phyloP scores from a whole-genome alignment of 208 protist species.

The Acanthamoeba royreba region DNA sequence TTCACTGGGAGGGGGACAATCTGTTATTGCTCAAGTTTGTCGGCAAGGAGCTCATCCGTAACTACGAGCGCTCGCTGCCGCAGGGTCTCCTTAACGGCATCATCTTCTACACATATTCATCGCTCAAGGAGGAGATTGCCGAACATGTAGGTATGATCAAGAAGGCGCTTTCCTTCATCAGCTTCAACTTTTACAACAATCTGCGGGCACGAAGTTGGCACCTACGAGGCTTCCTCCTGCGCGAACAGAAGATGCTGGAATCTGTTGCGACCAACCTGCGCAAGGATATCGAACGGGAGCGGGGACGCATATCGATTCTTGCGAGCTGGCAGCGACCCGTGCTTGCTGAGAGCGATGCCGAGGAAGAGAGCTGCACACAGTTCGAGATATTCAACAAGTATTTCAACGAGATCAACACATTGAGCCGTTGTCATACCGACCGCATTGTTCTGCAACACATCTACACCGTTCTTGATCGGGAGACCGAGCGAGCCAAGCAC shows the following conservation, averaged over 20 bases:
- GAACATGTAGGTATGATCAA: background rate
- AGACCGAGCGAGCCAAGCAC: background rate
- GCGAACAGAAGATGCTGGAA: background rate
- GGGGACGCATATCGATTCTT: background rate
- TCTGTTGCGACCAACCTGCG: background rate
- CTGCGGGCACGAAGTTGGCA: background rate
- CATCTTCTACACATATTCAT: background rate
- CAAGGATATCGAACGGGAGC: background rate
- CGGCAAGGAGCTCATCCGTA: background rate
- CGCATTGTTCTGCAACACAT: background rate
- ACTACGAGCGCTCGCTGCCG: background rate
- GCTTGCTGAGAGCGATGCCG: background rate
- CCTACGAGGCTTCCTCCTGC: background rate
- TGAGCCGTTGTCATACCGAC: background rate
- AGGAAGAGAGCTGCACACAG: background rate
- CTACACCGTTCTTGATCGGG: background rate
- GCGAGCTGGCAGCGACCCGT: background rate
- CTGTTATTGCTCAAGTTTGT: background rate
- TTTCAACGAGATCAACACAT: background rate
- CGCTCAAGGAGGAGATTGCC: background rate
- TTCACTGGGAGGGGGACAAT: conserved; percentile 14
- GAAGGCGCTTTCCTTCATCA: conserved; percentile 8
- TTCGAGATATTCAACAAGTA: background rate
- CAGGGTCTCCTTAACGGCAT: background rate
- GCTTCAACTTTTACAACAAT: conserved; percentile 20